Percentiles rank a stretch among this genome's conserved stretches.
phyloP scores from a whole-genome alignment of 2,329 filamentous ascomycete genomes.

The Claviceps pusilla region DNA sequence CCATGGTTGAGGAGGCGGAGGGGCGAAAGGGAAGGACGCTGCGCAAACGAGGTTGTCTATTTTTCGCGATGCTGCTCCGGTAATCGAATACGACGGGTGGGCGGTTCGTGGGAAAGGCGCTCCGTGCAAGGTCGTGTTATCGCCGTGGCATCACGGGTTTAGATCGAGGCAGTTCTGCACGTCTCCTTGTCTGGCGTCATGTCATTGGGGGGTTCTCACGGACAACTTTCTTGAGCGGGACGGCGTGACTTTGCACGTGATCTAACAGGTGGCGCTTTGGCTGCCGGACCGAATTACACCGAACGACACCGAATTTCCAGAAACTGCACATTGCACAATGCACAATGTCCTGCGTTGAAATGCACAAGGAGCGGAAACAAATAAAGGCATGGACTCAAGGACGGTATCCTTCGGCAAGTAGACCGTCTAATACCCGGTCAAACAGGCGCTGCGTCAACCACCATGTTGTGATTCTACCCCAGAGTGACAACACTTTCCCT shows the following conservation, averaged over 20 bases:
- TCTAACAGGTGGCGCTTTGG: too few species aligned
- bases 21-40: background rate
- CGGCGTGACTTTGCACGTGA: background rate
- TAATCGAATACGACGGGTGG: background rate
- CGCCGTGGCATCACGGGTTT: background rate
- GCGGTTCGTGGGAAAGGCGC: background rate
- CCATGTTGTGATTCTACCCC: too few species aligned
- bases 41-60: background rate
- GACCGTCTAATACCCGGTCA: too few species aligned
- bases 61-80: background rate
- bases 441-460: too few species aligned
- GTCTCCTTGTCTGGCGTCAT: background rate
- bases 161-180: background rate
- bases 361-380: too few species aligned
- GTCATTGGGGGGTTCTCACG: background rate
- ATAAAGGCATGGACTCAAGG: too few species aligned
- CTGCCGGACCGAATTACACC: background rate
- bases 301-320: background rate
- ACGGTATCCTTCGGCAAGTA: too few species aligned
- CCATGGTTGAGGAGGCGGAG: constrained; percentile 26
- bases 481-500: too few species aligned
- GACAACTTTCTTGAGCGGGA: background rate
- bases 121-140: background rate
- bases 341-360: too few species aligned
- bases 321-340: too few species aligned